These are phyloP conservation scores for Neoboletus subvelutipes DNA, from an alignment of 768 basidiomycete genomes.

Conservation along the genomic window DNA sequence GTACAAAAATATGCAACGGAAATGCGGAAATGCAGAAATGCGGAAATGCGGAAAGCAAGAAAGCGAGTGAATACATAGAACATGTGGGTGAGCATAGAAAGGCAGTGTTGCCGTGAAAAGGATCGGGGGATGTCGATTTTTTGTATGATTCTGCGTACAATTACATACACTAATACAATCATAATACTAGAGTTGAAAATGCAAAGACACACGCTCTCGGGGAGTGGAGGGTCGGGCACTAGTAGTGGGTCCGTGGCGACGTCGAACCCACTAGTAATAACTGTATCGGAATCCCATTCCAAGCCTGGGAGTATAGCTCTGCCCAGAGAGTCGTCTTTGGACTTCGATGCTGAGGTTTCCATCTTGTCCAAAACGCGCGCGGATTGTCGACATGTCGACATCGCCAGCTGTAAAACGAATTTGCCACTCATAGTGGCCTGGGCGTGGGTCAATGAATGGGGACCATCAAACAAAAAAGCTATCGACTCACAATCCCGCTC, in stretches of 20 bases:
- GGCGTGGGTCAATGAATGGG: slow-evolving; percentile 3
- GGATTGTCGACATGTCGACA: slow-evolving; percentile 52
- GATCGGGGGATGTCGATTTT: neutral
- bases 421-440: slow-evolving; percentile 65
- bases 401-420: slow-evolving; percentile 54
- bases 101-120: slow-evolving; percentile 4
- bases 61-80: slow-evolving; percentile 14
- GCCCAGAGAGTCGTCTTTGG: slow-evolving; percentile 28
- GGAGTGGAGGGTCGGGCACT: neutral
- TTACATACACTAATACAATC: slow-evolving; percentile 26
- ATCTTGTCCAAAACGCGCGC: slow-evolving; percentile 47
- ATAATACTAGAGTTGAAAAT: slow-evolving; percentile 16
- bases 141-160: slow-evolving; percentile 22
- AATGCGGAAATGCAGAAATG: neutral
- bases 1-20: slow-evolving; percentile 11
- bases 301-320: slow-evolving; percentile 22
- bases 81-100: slow-evolving; percentile 1
- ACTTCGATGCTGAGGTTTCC: slow-evolving; percentile 51
- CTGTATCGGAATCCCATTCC: slow-evolving; percentile 33
- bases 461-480: neutral
- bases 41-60: neutral
- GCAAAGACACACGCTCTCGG: slow-evolving; percentile 4
- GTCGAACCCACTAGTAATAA: slow-evolving; percentile 18
- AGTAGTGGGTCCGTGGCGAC: neutral
- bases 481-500: slow-evolving; percentile 54